Percentiles rank a stretch among this genome's conserved stretches.
Conservation (phyloP, 192 early-diverging fungal species). For the Coemansia sp. region DNA sequence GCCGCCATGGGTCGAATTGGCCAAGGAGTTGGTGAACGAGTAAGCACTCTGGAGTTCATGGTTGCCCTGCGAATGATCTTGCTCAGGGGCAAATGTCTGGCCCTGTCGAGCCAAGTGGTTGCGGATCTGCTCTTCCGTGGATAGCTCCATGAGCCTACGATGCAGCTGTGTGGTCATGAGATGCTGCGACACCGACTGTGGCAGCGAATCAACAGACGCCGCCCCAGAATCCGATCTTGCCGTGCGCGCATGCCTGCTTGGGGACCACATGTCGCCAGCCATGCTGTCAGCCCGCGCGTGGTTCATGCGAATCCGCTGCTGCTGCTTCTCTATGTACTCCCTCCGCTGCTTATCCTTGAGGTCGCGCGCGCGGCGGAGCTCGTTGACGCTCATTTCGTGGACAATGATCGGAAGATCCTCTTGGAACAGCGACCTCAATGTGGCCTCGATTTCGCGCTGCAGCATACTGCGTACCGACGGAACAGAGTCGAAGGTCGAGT, state of each 20-base stretch:
- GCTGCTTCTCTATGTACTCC: slow-evolving; percentile 64
- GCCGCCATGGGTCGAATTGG: background rate
- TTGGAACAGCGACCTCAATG: slow-evolving; percentile 86
- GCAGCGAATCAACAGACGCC: slow-evolving; percentile 29
- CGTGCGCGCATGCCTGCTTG: background rate
- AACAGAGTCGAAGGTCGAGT: slow-evolving; percentile 96
- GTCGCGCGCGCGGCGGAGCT: slow-evolving; percentile 45
- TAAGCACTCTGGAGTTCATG: background rate
- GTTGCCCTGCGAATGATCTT: background rate
- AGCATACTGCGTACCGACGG: slow-evolving; percentile 85
- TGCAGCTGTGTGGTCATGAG: slow-evolving; percentile 51
- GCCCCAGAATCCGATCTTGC: slow-evolving; percentile 24
- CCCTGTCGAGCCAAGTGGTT: background rate
- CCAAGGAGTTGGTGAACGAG: background rate
- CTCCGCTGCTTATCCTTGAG: slow-evolving; percentile 45
- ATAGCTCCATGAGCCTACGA: slow-evolving; percentile 43
- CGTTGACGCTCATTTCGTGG: slow-evolving; percentile 77
- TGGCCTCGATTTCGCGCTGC: slow-evolving; percentile 88
- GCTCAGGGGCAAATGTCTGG: background rate
- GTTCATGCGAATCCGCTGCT: slow-evolving; percentile 49
- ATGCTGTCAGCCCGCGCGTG: slow-evolving; percentile 23
- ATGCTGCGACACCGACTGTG: slow-evolving; percentile 31
- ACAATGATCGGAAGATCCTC: slow-evolving; percentile 93
- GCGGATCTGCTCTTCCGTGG: slow-evolving; percentile 13
- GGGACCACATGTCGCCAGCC: slow-evolving; percentile 17